Evolutionary conservation across 495 filamentous ascomycete genomes (phyloP).

Genomic region (Penicillium paradoxum): DNA sequence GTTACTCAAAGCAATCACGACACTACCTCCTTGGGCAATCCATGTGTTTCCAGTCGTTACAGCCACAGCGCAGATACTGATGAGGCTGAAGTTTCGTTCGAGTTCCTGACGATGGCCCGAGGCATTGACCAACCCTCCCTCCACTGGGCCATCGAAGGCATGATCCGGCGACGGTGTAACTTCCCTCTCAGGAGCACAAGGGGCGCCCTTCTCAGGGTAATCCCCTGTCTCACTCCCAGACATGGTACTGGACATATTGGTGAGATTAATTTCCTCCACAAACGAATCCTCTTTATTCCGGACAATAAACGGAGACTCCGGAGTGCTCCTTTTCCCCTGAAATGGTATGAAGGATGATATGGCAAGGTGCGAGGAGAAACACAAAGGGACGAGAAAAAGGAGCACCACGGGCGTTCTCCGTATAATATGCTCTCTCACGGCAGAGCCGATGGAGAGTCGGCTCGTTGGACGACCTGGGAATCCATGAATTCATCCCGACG

Average conservation of each 20-base stretch:
- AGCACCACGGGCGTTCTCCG: neutral
- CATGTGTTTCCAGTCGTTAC: constrained; percentile 57
- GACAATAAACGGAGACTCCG: neutral
- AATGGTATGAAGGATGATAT: neutral
- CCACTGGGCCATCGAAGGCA: constrained; percentile 1
- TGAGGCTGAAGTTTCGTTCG: constrained; percentile 54
- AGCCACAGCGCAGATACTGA: constrained; percentile 52
- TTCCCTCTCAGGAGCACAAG: constrained; percentile 10
- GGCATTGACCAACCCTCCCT: constrained; percentile 43
- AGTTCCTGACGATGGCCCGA: constrained; percentile 56
- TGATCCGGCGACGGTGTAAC: constrained; percentile 21
- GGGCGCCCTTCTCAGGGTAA: neutral
- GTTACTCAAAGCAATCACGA: constrained; percentile 40
- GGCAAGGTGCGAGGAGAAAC: neutral
- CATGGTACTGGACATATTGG: neutral
- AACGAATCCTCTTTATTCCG: neutral
- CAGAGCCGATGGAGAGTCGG: neutral
- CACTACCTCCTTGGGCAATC: constrained; percentile 54
- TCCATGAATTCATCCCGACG: constrained; percentile 2
- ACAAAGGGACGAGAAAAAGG: neutral
- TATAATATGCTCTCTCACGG: neutral
- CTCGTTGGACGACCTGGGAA: no score
- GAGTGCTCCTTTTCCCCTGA: neutral
- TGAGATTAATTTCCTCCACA: neutral
- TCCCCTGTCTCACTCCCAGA: neutral